These are phyloP conservation scores for Daldinia decipiens DNA, from an alignment of 495 filamentous ascomycete genomes.

Conservation along the genomic window DNA sequence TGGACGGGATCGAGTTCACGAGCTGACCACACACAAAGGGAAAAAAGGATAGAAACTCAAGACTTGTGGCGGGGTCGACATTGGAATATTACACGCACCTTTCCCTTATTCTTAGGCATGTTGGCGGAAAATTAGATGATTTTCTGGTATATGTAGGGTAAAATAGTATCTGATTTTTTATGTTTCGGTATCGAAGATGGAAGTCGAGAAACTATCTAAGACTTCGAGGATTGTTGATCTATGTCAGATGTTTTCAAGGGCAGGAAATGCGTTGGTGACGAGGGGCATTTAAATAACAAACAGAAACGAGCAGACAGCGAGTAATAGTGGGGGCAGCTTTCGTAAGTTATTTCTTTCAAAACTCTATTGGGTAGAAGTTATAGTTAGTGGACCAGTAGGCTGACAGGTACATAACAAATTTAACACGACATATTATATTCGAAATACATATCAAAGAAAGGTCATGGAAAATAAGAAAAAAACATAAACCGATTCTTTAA, in stretches of 20 bases:
- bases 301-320: slow-evolving; percentile 15
- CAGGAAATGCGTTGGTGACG: slow-evolving; percentile 35
- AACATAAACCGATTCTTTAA: too few species aligned
- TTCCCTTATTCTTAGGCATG: slow-evolving; percentile 99
- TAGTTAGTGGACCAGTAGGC: neutral
- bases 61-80: slow-evolving; percentile 2
- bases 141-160: neutral
- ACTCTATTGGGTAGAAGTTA: neutral
- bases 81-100: slow-evolving; percentile 66
- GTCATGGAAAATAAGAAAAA: too few species aligned
- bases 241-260: slow-evolving; percentile 19
- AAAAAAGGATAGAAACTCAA: slow-evolving; percentile 3
- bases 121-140: slow-evolving; percentile 47
- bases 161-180: slow-evolving; percentile 5
- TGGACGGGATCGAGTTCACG: slow-evolving; percentile 3
- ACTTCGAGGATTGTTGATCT: slow-evolving; percentile 23
- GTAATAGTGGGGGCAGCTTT: slow-evolving; percentile 35
- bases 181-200: slow-evolving; percentile 2
- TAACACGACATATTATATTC: too few species aligned
- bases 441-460: too few species aligned
- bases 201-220: slow-evolving; percentile 18
- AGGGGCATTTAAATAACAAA: slow-evolving; percentile 39
- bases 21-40: slow-evolving; percentile 19
- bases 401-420: too few species aligned
- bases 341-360: slow-evolving; percentile 3